Percentiles rank a stretch among this genome's conserved stretches.
Evolutionary conservation across 352 stramenopile species (phyloP).

Genomic region (Phytophthora rubi): DNA sequence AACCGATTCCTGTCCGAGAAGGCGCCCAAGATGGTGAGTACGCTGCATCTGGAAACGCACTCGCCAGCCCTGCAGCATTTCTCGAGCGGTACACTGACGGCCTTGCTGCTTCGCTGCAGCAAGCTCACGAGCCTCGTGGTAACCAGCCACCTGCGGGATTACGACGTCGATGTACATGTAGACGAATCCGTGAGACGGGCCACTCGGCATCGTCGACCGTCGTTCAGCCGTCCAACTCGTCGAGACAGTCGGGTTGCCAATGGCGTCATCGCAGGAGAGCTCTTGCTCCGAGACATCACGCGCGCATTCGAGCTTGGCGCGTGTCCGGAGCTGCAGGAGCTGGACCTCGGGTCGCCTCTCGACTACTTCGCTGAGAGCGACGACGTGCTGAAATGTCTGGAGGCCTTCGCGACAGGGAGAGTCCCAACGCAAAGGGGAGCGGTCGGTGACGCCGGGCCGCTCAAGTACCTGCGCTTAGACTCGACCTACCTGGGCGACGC

Average conservation of each 20-base stretch:
- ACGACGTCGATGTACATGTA: not conserved
- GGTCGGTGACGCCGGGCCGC: not conserved
- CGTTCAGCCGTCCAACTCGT: slow-evolving; percentile 26
- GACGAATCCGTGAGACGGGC: slow-evolving; percentile 4
- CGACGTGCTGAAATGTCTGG: slow-evolving; percentile 45
- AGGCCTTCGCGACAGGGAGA: slow-evolving; percentile 38
- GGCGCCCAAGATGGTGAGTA: slow-evolving; percentile 46
- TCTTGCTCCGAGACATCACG: slow-evolving; percentile 31
- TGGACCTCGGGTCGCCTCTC: slow-evolving; percentile 54
- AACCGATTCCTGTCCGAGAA: slow-evolving; percentile 53
- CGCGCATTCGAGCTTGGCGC: slow-evolving; percentile 37
- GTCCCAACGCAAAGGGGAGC: not conserved
- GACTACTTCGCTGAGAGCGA: slow-evolving; percentile 67
- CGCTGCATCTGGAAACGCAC: slow-evolving; percentile 49
- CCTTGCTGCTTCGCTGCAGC: slow-evolving; percentile 44
- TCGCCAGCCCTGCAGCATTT: slow-evolving; percentile 33
- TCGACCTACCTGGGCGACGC: slow-evolving; percentile 63
- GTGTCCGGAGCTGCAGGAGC: slow-evolving; percentile 42
- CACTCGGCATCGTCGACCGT: slow-evolving; percentile 19
- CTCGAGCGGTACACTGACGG: slow-evolving; percentile 33
- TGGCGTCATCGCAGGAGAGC: slow-evolving; percentile 17
- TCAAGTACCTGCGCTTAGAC: slow-evolving; percentile 53
- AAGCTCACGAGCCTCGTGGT: slow-evolving; percentile 49
- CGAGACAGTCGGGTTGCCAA: slow-evolving; percentile 11
- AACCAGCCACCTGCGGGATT: slow-evolving; percentile 39